Conservation (phyloP, 2,329 filamentous ascomycete genomes). For the Verticillium klebahnii region DNA sequence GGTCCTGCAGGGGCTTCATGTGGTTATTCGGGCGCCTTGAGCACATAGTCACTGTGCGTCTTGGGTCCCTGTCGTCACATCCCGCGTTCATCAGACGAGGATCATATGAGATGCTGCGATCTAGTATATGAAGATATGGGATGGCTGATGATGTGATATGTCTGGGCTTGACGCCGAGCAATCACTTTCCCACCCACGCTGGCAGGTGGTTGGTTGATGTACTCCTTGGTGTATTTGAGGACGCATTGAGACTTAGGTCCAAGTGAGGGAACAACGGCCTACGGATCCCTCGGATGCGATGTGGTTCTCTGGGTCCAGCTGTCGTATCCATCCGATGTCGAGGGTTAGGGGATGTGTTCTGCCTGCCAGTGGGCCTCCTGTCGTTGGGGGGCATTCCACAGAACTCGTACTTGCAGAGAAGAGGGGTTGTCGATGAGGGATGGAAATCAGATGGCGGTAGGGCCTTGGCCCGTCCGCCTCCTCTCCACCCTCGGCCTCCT, state of each 20-base stretch:
- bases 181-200: background rate
- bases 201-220: background rate
- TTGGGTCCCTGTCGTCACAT: background rate
- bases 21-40: background rate
- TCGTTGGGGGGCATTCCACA: background rate
- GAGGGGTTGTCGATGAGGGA: background rate
- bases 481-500: background rate
- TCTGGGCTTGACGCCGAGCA: background rate
- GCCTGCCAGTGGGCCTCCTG: background rate
- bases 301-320: background rate
- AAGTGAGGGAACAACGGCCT: background rate
- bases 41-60: background rate
- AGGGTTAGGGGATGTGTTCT: background rate
- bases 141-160: background rate
- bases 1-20: background rate
- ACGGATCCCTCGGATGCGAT: background rate
- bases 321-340: background rate
- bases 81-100: constrained; percentile 3
- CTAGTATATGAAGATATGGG: constrained; percentile 3
- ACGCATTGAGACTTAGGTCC: background rate
- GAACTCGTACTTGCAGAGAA: background rate
- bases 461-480: background rate
- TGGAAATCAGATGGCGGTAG: background rate
- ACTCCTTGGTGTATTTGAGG: background rate
- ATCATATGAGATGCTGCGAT: constrained; percentile 1